Conservation (phyloP, 2,329 filamentous ascomycete species). For the Botrytis medusae region DNA sequence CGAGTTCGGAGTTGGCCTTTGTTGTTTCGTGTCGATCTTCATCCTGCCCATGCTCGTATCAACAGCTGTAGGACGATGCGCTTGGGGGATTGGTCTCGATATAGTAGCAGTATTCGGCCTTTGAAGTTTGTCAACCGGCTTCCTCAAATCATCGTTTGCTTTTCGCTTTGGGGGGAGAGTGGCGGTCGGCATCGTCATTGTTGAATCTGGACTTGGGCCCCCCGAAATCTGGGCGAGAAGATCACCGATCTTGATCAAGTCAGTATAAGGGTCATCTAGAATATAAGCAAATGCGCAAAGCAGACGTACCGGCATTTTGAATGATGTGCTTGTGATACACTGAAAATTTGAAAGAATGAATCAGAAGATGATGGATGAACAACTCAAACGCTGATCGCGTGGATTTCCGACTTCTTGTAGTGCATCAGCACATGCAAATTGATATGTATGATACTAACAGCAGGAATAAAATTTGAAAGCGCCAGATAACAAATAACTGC, state of each 20-base stretch:
- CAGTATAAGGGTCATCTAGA: conserved; percentile 26
- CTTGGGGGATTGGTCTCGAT: conserved; percentile 27
- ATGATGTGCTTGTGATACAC: conserved; percentile 18
- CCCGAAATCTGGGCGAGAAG: conserved; percentile 63
- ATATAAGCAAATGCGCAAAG: neutral
- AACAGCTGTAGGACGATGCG: conserved; percentile 26
- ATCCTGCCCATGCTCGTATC: conserved; percentile 31
- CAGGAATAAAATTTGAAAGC: conserved; percentile 6
- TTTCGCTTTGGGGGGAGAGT: conserved; percentile 53
- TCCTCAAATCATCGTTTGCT: conserved; percentile 51
- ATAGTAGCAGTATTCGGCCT: conserved; percentile 38
- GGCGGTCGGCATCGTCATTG: conserved; percentile 35
- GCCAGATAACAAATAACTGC: conserved; percentile 2
- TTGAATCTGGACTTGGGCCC: conserved; percentile 41
- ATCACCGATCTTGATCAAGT: conserved; percentile 50
- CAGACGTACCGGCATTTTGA: conserved; percentile 35
- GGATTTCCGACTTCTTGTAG: conserved; percentile 21
- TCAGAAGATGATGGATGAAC: conserved; percentile 16
- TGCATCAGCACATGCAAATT: conserved; percentile 26
- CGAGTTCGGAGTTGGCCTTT: conserved; percentile 20
- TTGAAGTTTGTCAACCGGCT: conserved; percentile 46
- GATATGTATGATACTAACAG: neutral
- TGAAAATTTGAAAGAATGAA: conserved; percentile 8
- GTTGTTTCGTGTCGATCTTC: conserved; percentile 27
- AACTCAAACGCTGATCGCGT: conserved; percentile 30